Conservation (phyloP, 2,329 filamentous ascomycete species). For the Fusarium miscanthi region DNA sequence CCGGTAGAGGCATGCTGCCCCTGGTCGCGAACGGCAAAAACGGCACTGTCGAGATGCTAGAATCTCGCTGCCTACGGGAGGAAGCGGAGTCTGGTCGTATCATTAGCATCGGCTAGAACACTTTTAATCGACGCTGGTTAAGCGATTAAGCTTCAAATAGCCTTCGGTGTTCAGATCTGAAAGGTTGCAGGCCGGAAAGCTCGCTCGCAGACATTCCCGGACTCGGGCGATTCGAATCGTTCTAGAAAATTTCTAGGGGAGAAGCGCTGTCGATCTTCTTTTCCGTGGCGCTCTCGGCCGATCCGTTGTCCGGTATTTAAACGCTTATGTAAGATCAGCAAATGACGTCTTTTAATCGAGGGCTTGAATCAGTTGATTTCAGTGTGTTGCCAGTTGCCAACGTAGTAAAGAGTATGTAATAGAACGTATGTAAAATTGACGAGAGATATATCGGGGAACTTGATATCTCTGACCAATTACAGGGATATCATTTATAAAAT, state of each 20-base stretch:
- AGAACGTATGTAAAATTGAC: neutral
- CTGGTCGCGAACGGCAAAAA: neutral
- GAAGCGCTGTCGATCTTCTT: neutral
- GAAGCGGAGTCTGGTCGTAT: neutral
- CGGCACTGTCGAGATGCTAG: neutral
- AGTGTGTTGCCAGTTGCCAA: neutral
- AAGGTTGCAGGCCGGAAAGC: neutral
- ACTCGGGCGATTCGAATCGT: neutral
- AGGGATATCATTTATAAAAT: neutral
- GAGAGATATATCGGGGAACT: slow-evolving; percentile 8
- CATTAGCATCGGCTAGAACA: neutral
- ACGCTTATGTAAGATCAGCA: neutral
- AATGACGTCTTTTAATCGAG: neutral
- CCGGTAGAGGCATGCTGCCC: neutral
- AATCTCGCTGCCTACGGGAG: neutral
- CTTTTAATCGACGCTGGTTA: neutral
- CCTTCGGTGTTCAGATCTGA: neutral
- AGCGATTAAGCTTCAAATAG: neutral
- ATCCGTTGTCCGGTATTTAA: neutral
- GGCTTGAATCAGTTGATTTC: neutral
- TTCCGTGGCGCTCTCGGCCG: neutral
- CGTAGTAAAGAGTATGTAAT: neutral
- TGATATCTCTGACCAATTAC: neutral
- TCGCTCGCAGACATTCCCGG: neutral
- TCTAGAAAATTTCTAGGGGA: slow-evolving; percentile 15